Evolutionary conservation across 2,329 filamentous ascomycete species (phyloP).

Genomic region (Aureobasidium sp.): DNA sequence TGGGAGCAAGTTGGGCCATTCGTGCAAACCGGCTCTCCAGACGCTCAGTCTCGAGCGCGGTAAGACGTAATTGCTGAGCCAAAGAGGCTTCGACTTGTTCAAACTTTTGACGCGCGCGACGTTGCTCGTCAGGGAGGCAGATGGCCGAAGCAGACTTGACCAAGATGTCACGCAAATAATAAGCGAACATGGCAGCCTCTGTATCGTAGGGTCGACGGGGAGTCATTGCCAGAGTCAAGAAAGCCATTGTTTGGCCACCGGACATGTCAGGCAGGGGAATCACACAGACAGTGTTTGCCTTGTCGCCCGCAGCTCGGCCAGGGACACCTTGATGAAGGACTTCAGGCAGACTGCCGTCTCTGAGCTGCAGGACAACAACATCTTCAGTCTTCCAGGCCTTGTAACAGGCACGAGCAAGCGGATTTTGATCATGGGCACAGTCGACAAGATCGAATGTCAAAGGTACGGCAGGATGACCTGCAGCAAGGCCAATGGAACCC

Average conservation of each 20-base stretch:
- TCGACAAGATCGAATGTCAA: slow-evolving; percentile 5
- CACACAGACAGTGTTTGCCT: slow-evolving; percentile 14
- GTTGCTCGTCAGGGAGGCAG: slow-evolving; percentile 15
- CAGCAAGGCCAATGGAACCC: slow-evolving; percentile 5
- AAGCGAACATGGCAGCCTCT: slow-evolving; percentile 34
- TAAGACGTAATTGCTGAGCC: slow-evolving; percentile 29
- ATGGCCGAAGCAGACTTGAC: slow-evolving; percentile 23
- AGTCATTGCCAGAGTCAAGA: slow-evolving; percentile 35
- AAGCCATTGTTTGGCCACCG: slow-evolving; percentile 31
- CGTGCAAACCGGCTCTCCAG: slow-evolving; percentile 34
- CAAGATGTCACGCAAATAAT: slow-evolving; percentile 27
- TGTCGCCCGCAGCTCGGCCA: background rate
- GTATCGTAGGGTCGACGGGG: slow-evolving; percentile 33
- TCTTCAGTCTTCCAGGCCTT: slow-evolving; percentile 9
- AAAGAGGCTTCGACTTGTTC: slow-evolving; percentile 32
- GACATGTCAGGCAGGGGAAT: slow-evolving; percentile 24
- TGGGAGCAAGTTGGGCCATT: slow-evolving; percentile 34
- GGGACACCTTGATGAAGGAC: background rate
- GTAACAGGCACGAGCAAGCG: slow-evolving; percentile 1
- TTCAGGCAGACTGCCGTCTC: slow-evolving; percentile 5
- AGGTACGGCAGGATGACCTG: background rate
- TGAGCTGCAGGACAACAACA: background rate
- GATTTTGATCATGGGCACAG: background rate
- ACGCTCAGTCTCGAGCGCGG: slow-evolving; percentile 27
- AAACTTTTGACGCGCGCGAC: slow-evolving; percentile 31